Conservation (phyloP, 1,284 basidiomycete genomes). For the Jaminaea rosea region DNA sequence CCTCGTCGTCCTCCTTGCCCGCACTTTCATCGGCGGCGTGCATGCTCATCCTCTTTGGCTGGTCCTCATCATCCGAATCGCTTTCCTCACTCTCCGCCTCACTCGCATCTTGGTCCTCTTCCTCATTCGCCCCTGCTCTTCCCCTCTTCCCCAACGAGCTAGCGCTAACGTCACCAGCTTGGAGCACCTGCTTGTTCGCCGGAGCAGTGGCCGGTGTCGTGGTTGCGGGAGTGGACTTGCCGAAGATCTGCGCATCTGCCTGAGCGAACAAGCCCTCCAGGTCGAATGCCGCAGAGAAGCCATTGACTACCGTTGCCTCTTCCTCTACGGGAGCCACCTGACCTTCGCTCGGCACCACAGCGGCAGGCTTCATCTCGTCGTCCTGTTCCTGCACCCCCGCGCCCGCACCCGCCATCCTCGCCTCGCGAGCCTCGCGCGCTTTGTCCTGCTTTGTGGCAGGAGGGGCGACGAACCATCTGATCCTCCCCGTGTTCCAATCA, state of each 20-base stretch:
- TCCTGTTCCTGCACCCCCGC: background rate
- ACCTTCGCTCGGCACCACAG: too few species aligned
- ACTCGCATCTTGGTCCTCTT: constrained; percentile 1
- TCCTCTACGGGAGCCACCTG: constrained; percentile 4
- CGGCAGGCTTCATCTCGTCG: background rate
- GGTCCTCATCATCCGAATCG: constrained; percentile 2
- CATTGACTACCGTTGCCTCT: constrained; percentile 18
- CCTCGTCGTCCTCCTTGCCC: background rate
- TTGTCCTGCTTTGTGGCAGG: constrained; percentile 12
- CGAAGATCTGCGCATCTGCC: constrained; percentile 41
- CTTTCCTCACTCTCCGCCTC: constrained; percentile 4
- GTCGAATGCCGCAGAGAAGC: constrained; percentile 41
- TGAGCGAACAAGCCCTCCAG: constrained; percentile 40
- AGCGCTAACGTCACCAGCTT: background rate
- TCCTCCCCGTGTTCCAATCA: constrained; percentile 96
- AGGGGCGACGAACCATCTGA: constrained; percentile 82
- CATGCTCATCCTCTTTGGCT: constrained; percentile 11
- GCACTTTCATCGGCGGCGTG: background rate
- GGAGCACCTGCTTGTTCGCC: constrained; percentile 10
- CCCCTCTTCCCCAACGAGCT: constrained; percentile 3
- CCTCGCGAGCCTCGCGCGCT: background rate
- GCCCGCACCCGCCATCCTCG: background rate
- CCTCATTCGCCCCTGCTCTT: constrained; percentile 1
- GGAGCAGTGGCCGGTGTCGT: constrained; percentile 5
- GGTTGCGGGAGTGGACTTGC: constrained; percentile 12